Evolutionary conservation across 352 stramenopile species (phyloP), one percentile per base, ranked within the genome.

Genomic region (Nothophytophthora sp.): DNA sequence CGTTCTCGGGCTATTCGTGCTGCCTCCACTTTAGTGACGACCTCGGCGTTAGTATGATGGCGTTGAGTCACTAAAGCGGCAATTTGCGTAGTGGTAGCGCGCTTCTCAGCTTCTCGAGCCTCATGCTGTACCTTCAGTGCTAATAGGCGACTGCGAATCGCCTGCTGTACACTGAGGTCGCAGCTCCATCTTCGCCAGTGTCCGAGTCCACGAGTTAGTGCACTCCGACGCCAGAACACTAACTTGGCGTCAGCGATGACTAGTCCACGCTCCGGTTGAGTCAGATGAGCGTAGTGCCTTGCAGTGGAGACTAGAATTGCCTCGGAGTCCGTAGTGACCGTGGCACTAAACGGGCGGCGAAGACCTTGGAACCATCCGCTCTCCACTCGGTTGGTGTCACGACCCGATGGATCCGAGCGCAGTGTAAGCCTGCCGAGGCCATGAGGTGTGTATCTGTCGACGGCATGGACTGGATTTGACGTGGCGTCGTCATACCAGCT

Each of bases 311-410:
- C n/a, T n/a, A n/a, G n/a, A n/a, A n/a, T n/a, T n/a, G n/a, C n/a
- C n/a, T n/a, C n/a, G n/a, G n/a, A n/a, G n/a, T n/a, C n/a, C n/a
- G n/a, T n/a, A n/a, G n/a, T n/a, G n/a, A n/a, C n/a, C n/a, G n/a
- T n/a, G n/a, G n/a, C n/a, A n/a, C n/a, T n/a, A n/a, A n/a, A n/a
- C n/a, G n/a, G n/a, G n/a, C n/a, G n/a, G n/a, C n/a, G 52, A 11
- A 63, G 67, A 32, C 74, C 67, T 30, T 79, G 54, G 50, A 82
- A 80, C 77, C 77, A 85, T 25, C 77, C 77, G 43, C 27, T 38
- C 25, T 62, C 49, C 33, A 49, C 25, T 39, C 7, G 38, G 18
- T 49, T 42, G 34, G 16, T n/a, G n/a, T n/a, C n/a, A 18, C 49
- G 8, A 19, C 22, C 23, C 23, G 6, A 19, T n/a, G 36, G 9